Base-by-base conservation (phyloP, 1,284 basidiomycete species). In the Thecaphora thlaspeos region DNA sequence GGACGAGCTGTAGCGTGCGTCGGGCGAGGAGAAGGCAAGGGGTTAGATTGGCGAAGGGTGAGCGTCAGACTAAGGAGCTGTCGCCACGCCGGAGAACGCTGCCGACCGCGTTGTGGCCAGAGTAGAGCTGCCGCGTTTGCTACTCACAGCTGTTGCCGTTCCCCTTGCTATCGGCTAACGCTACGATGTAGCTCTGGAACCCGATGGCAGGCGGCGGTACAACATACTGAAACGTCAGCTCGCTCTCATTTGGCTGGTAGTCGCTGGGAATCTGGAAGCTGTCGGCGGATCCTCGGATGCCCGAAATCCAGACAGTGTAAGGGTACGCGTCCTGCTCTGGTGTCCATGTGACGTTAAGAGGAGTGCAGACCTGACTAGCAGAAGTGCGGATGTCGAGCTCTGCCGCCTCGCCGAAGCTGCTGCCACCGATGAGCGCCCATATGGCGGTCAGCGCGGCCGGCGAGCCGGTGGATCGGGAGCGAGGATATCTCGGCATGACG, bases 271-370 rank as follows among this genome's bases (percentile, higher is more conserved):
- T 58, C 1, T 46, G 41, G 32, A 48, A 71, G 24, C 63, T 59
- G 39, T 65, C 51, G 5, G 58, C 59, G 10, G 59, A 59, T 26
- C 61, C 61, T 12, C 54, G 55, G 24, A 55, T 64, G 26, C 52
- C 61, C 14, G 48, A 15, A 18, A 71, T 51, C 57, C 63, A 67
- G 26, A 71, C 56, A n/a, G 56, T 67, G 40, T 70, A 71, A 10
- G 68, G 68, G 19, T 58, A 71, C 23, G 22, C 51, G 18, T 28
- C 4, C 1, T 43, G 22, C 11, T 15, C 12, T 2, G 61, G 57
- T 19, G 44, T 58, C 63, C 63, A 71, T 4, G 68, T 67, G 28
- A 71, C 51, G 45, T 71, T 71, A 34, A 71, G 58, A 10, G 68
- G 68, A 1, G 59, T 58, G 49, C 68, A 71, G 26, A 28, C 26